A percentile compares a stretch with the other conserved stretches of the same genome.
These are phyloP conservation scores for Alloteropsis semialata DNA, from an alignment of 176 grass and related monocot species.

Conservation along the genomic window DNA sequence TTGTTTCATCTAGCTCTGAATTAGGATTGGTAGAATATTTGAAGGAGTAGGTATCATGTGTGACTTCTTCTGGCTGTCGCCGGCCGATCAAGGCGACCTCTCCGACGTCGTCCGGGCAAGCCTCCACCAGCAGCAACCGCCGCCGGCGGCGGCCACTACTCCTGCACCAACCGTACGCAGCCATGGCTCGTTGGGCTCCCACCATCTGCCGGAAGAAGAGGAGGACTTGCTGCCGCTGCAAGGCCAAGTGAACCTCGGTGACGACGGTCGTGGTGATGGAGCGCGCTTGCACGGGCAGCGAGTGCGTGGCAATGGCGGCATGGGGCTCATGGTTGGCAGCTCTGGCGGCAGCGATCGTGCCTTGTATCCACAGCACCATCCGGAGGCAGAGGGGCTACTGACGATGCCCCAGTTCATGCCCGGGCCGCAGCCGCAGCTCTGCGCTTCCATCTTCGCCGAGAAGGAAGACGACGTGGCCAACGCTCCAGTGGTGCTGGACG, in stretches of 20 bases:
- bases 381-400: not conserved
- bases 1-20: not conserved
- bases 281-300: not conserved
- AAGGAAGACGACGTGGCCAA: not conserved
- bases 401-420: not conserved
- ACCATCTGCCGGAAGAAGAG: not conserved
- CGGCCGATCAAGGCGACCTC: slow-evolving; percentile 68
- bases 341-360: not conserved
- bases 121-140: slow-evolving; percentile 8
- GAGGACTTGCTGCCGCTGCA: not conserved
- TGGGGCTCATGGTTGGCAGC: slow-evolving; percentile 1
- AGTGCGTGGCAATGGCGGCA: not conserved
- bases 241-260: not conserved
- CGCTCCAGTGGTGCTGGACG: slow-evolving; percentile 22
- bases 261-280: not conserved
- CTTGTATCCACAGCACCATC: not conserved
- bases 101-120: slow-evolving; percentile 57
- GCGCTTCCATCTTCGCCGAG: not conserved
- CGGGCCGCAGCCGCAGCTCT: not conserved
- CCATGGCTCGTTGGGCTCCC: not conserved
- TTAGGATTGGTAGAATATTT: not conserved
- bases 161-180: not conserved
- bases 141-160: not conserved
- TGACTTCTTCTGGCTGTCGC: slow-evolving; percentile 74
- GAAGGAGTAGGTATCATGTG: slow-evolving; percentile 41